phyloP scores from a whole-genome alignment of 106 monocot genomes.

The Acanthochlamys bracteata region DNA sequence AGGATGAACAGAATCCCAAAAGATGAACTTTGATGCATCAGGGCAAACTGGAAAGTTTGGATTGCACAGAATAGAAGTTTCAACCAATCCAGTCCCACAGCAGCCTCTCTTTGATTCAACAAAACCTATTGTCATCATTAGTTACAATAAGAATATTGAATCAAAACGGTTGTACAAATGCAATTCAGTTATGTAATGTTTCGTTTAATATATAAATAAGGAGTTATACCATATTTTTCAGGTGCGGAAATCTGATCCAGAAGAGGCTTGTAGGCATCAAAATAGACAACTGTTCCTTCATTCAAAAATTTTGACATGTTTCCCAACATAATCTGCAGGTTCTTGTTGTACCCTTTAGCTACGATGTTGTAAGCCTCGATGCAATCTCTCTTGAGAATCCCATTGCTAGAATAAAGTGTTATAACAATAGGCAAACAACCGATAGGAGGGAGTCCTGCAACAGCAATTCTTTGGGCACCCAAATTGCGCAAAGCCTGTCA shows the following conservation, averaged over 20 bases:
- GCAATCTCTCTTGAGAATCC: slow-evolving; percentile 39
- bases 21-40: slow-evolving; percentile 53
- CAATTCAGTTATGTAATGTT: too few relatives aligned
- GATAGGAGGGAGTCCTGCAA: slow-evolving; percentile 51
- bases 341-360: slow-evolving; percentile 39
- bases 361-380: slow-evolving; percentile 32
- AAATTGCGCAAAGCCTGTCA: slow-evolving; percentile 31
- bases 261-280: slow-evolving; percentile 40
- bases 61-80: slow-evolving; percentile 50
- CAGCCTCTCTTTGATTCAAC: slow-evolving; percentile 35
- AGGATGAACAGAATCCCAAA: slow-evolving; percentile 65
- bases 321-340: slow-evolving; percentile 30
- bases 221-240: slow-evolving; percentile 34
- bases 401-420: slow-evolving; percentile 33
- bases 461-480: slow-evolving; percentile 35
- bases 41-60: slow-evolving; percentile 27
- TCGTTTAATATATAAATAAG: too few relatives aligned
- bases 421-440: slow-evolving; percentile 60
- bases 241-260: slow-evolving; percentile 29
- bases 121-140: slow-evolving; percentile 27
- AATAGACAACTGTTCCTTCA: slow-evolving; percentile 16
- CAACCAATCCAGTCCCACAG: slow-evolving; percentile 60
- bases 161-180: too few relatives aligned
- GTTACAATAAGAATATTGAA: too few relatives aligned
- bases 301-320: slow-evolving; percentile 6